Evolutionary conservation across 1,139 yeast genomes (phyloP).

Genomic region (Blastobotrys petasosporus): DNA sequence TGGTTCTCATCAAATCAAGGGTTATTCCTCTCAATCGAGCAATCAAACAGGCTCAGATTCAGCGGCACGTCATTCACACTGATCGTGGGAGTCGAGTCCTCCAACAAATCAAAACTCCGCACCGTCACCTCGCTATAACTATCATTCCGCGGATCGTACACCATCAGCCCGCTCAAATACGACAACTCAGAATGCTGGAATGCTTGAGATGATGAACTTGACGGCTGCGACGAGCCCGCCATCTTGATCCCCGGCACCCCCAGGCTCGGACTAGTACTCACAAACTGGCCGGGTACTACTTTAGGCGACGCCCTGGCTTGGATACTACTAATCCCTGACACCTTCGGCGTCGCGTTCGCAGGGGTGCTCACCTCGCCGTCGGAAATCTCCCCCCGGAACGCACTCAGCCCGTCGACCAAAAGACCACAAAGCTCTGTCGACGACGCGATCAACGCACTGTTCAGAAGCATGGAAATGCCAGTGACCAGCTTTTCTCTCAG

Average conservation of each 20-base stretch:
- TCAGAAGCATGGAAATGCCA: conserved; percentile 44
- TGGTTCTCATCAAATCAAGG: conserved; percentile 36
- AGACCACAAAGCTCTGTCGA: conserved; percentile 22
- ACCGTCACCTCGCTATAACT: conserved; percentile 35
- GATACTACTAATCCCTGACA: conserved; percentile 18
- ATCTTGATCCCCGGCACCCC: no score
- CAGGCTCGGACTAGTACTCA: no score
- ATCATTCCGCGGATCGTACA: conserved; percentile 33
- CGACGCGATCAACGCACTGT: conserved; percentile 18
- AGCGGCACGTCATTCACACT: conserved; percentile 59
- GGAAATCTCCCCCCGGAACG: conserved; percentile 20
- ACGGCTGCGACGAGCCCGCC: neutral
- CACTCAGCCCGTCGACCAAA: conserved; percentile 24
- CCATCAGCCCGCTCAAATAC: conserved; percentile 30
- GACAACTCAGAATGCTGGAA: conserved; percentile 5
- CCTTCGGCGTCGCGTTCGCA: conserved; percentile 14
- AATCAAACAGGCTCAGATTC: conserved; percentile 68
- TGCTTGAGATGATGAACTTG: no score
- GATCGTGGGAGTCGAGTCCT: conserved; percentile 53
- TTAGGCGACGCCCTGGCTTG: neutral
- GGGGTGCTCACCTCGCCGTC: conserved; percentile 18
- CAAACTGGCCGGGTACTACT: no score
- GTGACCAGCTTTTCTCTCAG: conserved; percentile 32
- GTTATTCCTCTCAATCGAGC: conserved; percentile 62
- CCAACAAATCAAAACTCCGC: conserved; percentile 59